A percentile compares a stretch with the other conserved stretches of the same genome.
Evolutionary conservation across 805 yeast species (phyloP).

Genomic region (Kurtzmaniella cleridarum): DNA sequence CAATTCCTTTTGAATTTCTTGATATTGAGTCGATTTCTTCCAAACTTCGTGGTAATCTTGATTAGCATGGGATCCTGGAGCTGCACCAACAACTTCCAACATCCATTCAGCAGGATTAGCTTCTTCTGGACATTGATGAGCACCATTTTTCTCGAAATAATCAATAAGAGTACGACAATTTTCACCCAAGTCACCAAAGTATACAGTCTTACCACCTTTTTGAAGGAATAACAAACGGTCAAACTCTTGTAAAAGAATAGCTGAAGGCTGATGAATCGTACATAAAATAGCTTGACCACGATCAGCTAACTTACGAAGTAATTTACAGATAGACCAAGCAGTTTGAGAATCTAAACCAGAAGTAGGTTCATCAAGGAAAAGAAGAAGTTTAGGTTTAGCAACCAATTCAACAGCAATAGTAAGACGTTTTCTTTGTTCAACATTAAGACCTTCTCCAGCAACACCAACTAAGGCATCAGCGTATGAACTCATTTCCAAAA

Average conservation of each 20-base stretch:
- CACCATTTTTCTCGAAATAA: conserved; percentile 63
- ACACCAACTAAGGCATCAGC: conserved; percentile 30
- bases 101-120: conserved; percentile 65
- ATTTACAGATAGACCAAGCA: conserved; percentile 32
- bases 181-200: conserved; percentile 68
- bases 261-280: conserved; percentile 81
- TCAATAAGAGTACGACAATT: conserved; percentile 51
- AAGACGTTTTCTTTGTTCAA: conserved; percentile 30
- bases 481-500: conserved; percentile 21
- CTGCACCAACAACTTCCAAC: conserved; percentile 25
- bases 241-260: conserved; percentile 65
- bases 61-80: conserved; percentile 23
- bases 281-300: conserved; percentile 31
- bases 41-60: conserved; percentile 21
- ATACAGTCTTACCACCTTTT: conserved; percentile 68
- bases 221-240: conserved; percentile 68
- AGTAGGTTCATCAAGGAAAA: conserved; percentile 33
- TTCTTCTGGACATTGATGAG: conserved; percentile 57
- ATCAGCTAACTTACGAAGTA: conserved; percentile 28
- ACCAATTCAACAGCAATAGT: conserved; percentile 29
- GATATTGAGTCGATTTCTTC: conserved; percentile 15
- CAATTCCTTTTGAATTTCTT: conserved; percentile 11
- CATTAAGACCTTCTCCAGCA: conserved; percentile 30
- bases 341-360: conserved; percentile 35
- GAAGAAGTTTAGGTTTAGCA: conserved; percentile 22